Evolutionary conservation across 1,284 basidiomycete genomes (phyloP), one percentile per base, ranked within the genome.

Genomic region (Moesziomyces globuligerus): DNA sequence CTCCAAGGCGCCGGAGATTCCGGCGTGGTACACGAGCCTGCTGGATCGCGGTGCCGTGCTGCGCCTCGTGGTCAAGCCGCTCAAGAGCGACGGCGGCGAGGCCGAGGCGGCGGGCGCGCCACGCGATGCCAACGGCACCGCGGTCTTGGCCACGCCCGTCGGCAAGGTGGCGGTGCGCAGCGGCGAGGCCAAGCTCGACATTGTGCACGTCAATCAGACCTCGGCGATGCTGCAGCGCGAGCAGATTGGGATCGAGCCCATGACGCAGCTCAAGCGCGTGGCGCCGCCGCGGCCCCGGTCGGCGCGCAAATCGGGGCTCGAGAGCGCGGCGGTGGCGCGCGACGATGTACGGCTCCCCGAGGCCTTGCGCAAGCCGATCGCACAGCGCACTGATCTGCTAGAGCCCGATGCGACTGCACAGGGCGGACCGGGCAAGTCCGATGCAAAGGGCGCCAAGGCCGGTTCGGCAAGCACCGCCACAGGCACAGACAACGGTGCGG

Each of bases 141-240:
- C 60, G 25, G 17, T 56, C 0, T 64, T 67, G 17, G 46, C 53
- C 7, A 66, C 65, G 29, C 71, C 66, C 3, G 48, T 54, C 1
- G 71, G 61, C 26, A 66, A 70, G 29, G 69, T 74, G 1, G 48
- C 59, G 1, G 74, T 74, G 17, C 34, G 46, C 21, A 69, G 53
- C 29, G 54, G 53, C 8, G 73, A 67, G 5, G 46, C 48, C 2
- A 65, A 67, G 47, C 55, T 79, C 20, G 60, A 75, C 3, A 60
- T 79, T 8, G 60, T 74, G 3, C 76, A 79, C 46, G 76, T 79
- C 21, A 79, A 79, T 26, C 52, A 73, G 52, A 79, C 76, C 8
- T 77, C 75, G 36, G 75, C 75, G 21, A 77, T 79, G 76, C 64
- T 79, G 42, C 76, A 79, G 48, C 68, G 54, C 60, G 70, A 72